Conservation (phyloP, 2,329 filamentous ascomycete genomes). For the Aspergillus oerlinghausenensis region DNA sequence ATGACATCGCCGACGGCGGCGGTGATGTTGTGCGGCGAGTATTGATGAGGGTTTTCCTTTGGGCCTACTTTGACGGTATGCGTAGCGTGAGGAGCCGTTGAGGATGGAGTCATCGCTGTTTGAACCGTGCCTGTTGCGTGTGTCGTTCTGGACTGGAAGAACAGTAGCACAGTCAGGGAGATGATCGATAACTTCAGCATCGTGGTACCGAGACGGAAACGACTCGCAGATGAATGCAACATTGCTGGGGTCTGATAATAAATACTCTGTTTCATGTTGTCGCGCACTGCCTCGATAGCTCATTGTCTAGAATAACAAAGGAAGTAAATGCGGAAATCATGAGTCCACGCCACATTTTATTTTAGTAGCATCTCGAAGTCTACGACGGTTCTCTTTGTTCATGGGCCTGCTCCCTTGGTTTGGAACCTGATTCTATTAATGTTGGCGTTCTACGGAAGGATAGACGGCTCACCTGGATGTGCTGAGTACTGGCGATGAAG, state of each 20-base stretch:
- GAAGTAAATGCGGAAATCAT: background rate
- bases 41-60: constrained; percentile 28
- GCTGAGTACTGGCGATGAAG: constrained; percentile 64
- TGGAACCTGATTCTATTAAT: constrained; percentile 43
- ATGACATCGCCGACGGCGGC: constrained; percentile 30
- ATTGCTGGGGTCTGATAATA: background rate
- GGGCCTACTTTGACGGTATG: constrained; percentile 34
- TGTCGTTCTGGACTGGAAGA: background rate
- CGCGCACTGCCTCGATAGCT: background rate
- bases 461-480: constrained; percentile 50
- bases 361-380: background rate
- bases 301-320: background rate
- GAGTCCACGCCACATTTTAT: background rate
- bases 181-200: background rate
- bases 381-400: background rate
- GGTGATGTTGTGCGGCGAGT: constrained; percentile 24
- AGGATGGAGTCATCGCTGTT: background rate
- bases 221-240: background rate
- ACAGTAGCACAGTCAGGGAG: background rate
- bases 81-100: constrained; percentile 11
- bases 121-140: background rate
- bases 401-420: background rate
- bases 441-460: constrained; percentile 13
- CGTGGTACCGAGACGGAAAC: background rate
- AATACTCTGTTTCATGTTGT: background rate